A percentile compares a stretch with the other conserved stretches of the same genome.
Conservation (phyloP, 192 early-diverging fungal species). For the Coemansia sp. region DNA sequence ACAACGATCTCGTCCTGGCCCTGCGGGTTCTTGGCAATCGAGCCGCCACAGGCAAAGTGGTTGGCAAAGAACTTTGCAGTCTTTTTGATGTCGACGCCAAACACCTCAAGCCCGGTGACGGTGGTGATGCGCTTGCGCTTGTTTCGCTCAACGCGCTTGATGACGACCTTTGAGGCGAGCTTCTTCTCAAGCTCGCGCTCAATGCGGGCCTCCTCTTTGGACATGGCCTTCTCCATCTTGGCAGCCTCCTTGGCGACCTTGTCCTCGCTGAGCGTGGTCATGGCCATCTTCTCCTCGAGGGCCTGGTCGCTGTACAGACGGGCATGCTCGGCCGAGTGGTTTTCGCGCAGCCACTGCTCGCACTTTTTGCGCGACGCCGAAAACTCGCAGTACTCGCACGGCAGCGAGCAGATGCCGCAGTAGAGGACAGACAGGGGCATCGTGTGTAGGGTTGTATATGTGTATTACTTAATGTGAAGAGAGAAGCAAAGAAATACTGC, state of each 20-base stretch:
- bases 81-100: slow-evolving; percentile 95
- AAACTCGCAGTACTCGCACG: slow-evolving; percentile 83
- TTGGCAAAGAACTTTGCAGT: slow-evolving; percentile 94
- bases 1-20: slow-evolving; percentile 95
- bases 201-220: slow-evolving; percentile 70
- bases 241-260: slow-evolving; percentile 44
- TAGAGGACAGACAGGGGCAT: slow-evolving; percentile 24
- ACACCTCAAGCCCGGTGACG: slow-evolving; percentile 82
- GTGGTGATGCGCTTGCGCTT: slow-evolving; percentile 90
- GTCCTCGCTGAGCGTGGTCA: slow-evolving; percentile 45
- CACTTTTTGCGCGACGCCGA: slow-evolving; percentile 79
- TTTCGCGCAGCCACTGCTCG: slow-evolving; percentile 69
- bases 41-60: slow-evolving; percentile 95
- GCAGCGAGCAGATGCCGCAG: slow-evolving; percentile 44
- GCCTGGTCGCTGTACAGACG: slow-evolving; percentile 57
- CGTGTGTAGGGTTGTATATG: slow-evolving; percentile 1
- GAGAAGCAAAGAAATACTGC: too few relatives aligned
- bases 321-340: slow-evolving; percentile 59
- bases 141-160: slow-evolving; percentile 87
- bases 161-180: slow-evolving; percentile 68
- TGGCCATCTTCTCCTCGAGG: slow-evolving; percentile 29
- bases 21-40: slow-evolving; percentile 87
- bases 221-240: slow-evolving; percentile 56
- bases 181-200: slow-evolving; percentile 76
- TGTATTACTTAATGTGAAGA: background rate